Base-by-base conservation (phyloP, 2,329 filamentous ascomycete genomes). In the Graphium sp. region DNA sequence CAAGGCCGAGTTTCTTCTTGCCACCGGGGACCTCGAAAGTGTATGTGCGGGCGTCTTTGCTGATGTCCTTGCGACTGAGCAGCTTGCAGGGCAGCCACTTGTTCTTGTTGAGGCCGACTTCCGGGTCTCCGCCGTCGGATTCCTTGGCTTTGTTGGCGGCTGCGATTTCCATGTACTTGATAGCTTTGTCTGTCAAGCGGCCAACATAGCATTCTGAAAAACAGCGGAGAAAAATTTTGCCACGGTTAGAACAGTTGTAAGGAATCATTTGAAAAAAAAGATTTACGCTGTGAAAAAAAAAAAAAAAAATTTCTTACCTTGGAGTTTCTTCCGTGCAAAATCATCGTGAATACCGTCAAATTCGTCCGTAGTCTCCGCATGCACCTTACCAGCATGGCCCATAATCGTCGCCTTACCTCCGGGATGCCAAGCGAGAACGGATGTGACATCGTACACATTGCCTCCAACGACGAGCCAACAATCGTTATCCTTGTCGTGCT, bases 401-500 rank as follows among this genome's bases (percentile, higher is more conserved):
- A 64, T 41, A 16, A 66, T 57, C 0, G 60, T 46, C 2, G 52
- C 51, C 31, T 55, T 57, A 2, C 60, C 60, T 6, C 59, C 59
- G 6, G 58, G 60, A 45, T 64, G 60, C 59, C 58, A 60, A 6
- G 41, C 38, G 11, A 65, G 37, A 4, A 60, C 55, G 26, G 47
- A 52, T 4, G 60, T 63, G 1, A 49, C 53, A 38, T 65, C 58
- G 32, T 64, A 64, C 1, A 64, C 60, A 25, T 60, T 63, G 6
- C 50, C 53, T 31, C 64, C 55, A 4, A 66, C 46, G 0, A 64
- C 56, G n/a, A 67, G 50, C 62, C 62, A 66, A 37, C 60, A 62
- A 34, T 66, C 59, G 13, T 55, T 42, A 25, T 56, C 50, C 5
- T 37, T 52, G 18, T 53, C 46, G 34, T 66, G 62, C 31, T 56